phyloP scores from a whole-genome alignment of 1,284 basidiomycete genomes.

The Stereum hirsutum region DNA sequence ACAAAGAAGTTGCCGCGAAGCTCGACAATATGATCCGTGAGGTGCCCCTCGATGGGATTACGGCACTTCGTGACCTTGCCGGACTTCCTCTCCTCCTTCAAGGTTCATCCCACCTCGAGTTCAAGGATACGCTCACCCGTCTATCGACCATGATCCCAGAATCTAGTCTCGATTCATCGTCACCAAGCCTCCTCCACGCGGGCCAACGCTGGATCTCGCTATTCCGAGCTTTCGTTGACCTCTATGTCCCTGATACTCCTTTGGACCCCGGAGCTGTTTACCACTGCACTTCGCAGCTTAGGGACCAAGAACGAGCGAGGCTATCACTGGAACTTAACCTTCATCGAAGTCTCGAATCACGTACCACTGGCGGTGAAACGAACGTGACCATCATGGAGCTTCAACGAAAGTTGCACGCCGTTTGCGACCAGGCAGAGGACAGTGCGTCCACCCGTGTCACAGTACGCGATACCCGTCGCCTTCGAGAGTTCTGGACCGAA shows the following conservation, averaged over 20 bases:
- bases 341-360: conserved; percentile 47
- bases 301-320: conserved; percentile 34
- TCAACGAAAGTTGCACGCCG: conserved; percentile 25
- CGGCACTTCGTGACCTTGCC: no score
- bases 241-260: conserved; percentile 84
- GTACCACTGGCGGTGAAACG: conserved; percentile 50
- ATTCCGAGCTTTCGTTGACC: conserved; percentile 47
- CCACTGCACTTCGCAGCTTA: conserved; percentile 42
- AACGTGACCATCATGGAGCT: conserved; percentile 44
- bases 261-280: conserved; percentile 81
- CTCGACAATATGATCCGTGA: no score
- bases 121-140: no score
- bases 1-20: no score
- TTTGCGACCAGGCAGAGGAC: conserved; percentile 15
- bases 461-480: conserved; percentile 41
- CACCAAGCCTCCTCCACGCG: no score
- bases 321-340: conserved; percentile 47
- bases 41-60: no score
- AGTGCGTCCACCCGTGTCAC: conserved; percentile 19
- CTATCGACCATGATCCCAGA: no score
- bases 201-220: conserved; percentile 63
- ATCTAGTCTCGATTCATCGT: conserved; percentile 5
- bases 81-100: no score
- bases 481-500: conserved; percentile 81
- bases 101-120: no score